Base-by-base conservation (phyloP, 1,139 yeast genomes). In the Debaryomycetaceae sp. region DNA sequence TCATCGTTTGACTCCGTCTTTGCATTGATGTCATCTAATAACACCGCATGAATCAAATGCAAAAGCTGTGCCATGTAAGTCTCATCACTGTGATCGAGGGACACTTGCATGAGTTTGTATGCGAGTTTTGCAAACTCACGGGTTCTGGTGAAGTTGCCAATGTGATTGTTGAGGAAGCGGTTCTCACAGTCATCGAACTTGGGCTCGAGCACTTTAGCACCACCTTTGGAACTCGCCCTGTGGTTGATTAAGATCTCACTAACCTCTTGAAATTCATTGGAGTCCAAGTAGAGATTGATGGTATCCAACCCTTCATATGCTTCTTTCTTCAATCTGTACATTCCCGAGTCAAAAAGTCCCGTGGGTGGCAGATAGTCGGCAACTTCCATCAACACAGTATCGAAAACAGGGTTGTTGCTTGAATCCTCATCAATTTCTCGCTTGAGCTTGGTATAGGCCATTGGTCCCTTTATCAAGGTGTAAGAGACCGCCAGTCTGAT, bases 31-130 rank as follows among this genome's bases (percentile, higher is more conserved):
- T 73, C 75, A 48, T 82, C 86, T 14, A 67, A 38, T 17, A 82
- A 49, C 4, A 78, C 61, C 3, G 83, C 89, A 56, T 82, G 86
- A 2, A 81, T 41, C 35, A 82, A 61, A 45, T 82, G 91, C 27
- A 83, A 61, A n/a, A 78, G 48, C 30, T 75, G 78, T 10, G 76
- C 72, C 28, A 80, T 52, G 43, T 60, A 79, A 0, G 74, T 58
- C 29, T 74, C 77, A 33, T 72, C 71, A n/a, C 68, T 66, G 1
- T 60, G 46, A 30, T 65, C 66, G 19, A 78, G 56, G 0, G 83
- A 65, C 23, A 65, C 63, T 34, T 71, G 74, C 11, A 82, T 53
- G 14, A 76, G 52, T 44, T 78, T 79, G 42, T 73, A 75, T 7
- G 80, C 38, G 27, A 80, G 52, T 41, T 76, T 77, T 1, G 75